Percentiles rank a stretch among this genome's conserved stretches.
Evolutionary conservation across 805 yeast species (phyloP).

Genomic region (Cyberlindnera suaveolens): DNA sequence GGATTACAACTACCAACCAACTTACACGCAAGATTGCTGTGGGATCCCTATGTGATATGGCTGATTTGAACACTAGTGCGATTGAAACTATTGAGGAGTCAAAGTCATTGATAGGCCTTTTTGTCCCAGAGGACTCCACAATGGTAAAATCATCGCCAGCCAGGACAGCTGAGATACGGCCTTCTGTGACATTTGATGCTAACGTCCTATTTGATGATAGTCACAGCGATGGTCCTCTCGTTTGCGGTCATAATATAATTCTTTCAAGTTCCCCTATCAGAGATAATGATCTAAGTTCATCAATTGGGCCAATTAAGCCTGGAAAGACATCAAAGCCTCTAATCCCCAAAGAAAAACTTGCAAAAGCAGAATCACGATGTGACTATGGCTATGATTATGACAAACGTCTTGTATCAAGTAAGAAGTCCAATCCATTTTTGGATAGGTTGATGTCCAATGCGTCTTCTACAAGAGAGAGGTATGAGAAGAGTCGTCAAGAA

Average conservation of each 20-base stretch:
- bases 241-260: conserved; percentile 5
- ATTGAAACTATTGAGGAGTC: no score
- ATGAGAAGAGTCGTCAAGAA: conserved; percentile 1
- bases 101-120: no score
- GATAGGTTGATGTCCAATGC: conserved; percentile 1
- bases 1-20: no score
- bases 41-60: no score
- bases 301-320: conserved; percentile 3
- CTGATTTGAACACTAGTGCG: no score
- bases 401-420: background rate
- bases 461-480: background rate
- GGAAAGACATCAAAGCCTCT: conserved; percentile 1
- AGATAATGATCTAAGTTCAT: conserved; percentile 3
- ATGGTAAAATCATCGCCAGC: no score
- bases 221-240: background rate
- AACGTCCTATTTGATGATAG: background rate
- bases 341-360: background rate
- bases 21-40: no score
- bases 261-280: conserved; percentile 6
- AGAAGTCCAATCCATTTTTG: conserved; percentile 3
- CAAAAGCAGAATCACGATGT: background rate
- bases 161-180: no score
- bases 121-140: no score
- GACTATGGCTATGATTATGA: conserved; percentile 4
- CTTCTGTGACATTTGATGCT: background rate